Base-by-base conservation (phyloP, 1,139 yeast genomes). In the Fermentozyma sake region DNA sequence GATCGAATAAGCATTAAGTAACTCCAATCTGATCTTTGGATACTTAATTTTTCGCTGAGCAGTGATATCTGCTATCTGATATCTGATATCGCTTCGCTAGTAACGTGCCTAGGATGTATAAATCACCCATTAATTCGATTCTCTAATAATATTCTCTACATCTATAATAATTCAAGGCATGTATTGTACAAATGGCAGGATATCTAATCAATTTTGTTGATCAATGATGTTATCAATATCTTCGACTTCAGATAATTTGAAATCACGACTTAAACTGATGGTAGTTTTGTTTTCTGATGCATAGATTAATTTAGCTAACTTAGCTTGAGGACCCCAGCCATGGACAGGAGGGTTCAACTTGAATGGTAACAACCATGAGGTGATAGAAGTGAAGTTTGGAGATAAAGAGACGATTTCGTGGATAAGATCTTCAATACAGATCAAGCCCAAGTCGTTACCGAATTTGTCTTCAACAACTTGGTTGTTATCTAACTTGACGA, bases 381-480 rank as follows among this genome's bases (percentile, higher is more conserved):
- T 64, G 34, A 78, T 74, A 18, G 56, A 54, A 41, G 76, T 72
- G 58, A 82, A 82, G 39, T 69, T 61, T 18, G 75, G 83, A 14
- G 86, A 81, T 42, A 80, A 49, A 12, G 76, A 55, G 20, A 64
- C 68, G 32, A 82, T 65, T 54, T 82, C 91, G 48, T 79, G 85
- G 32, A 82, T 72, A 34, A 82, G 65, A 55, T 82, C 94, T 58
- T 82, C 93, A 22, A 79, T 71, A 72, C 94, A 82, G 40, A 82
- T 76, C 38, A 79, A 63, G 11, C 91, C 91, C 32, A 65, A 58
- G 20, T 76, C 76, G 25, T 60, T 65, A 17, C 84, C 89, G 37
- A 82, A 66, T 48, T 67, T 62, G 44, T 81, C 87, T 58, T 82
- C 94, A 27, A 82, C 80, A 23, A 76, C 58, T 43, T 75, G 79